A percentile compares a stretch with the other conserved stretches of the same genome.
Evolutionary conservation across 2,329 filamentous ascomycete genomes (phyloP).

Genomic region (Cladophialophora bantiana): DNA sequence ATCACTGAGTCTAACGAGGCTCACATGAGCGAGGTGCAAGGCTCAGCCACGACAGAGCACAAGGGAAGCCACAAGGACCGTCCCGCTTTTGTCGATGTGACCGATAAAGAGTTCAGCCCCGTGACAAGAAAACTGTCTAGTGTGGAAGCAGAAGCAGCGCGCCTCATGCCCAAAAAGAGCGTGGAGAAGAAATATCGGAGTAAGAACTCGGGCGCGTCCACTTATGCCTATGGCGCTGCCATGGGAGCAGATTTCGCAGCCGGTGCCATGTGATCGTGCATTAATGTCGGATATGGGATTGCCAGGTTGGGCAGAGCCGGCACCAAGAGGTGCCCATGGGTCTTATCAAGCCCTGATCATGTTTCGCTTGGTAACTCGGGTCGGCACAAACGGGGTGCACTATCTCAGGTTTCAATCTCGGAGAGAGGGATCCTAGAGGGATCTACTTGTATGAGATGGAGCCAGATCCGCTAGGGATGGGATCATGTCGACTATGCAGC

Average conservation of each 20-base stretch:
- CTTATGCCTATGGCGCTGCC: conserved; percentile 5
- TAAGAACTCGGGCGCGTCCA: conserved; percentile 2
- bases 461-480: background rate
- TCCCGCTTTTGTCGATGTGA: conserved; percentile 11
- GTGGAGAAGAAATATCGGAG: conserved; percentile 12
- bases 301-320: background rate
- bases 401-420: background rate
- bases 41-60: background rate
- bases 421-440: background rate
- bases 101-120: conserved; percentile 10
- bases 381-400: background rate
- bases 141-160: conserved; percentile 1
- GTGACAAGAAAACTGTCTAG: conserved; percentile 1
- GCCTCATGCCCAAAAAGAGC: background rate
- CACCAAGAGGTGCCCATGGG: background rate
- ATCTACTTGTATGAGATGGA: background rate
- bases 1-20: conserved; percentile 27
- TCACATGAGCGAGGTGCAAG: conserved; percentile 4
- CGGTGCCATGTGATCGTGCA: background rate
- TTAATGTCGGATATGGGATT: background rate
- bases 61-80: conserved; percentile 13
- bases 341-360: background rate
- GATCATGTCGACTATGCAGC: background rate
- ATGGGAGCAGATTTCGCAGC: conserved; percentile 11
- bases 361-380: background rate